phyloP scores from a whole-genome alignment of 371 early-diverging fungal species.

The Syncephalastrum monosporum region DNA sequence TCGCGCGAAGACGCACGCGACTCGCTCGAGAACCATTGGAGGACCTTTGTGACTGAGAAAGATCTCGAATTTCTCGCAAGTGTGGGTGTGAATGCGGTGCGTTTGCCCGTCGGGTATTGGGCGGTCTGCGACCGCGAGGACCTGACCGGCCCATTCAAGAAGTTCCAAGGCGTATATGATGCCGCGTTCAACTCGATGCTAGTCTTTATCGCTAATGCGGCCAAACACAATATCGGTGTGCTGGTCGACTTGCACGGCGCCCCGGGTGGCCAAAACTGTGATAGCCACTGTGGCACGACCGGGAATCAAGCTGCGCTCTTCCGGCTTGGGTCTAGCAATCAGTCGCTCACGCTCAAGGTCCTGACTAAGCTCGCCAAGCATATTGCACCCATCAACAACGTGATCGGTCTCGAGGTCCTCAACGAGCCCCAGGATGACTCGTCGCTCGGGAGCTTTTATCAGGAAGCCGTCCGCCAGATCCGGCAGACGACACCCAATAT shows the following conservation, averaged over 20 bases:
- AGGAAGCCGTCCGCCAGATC: conserved; percentile 11
- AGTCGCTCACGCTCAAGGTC: conserved; percentile 12
- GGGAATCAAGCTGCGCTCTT: conserved; percentile 18
- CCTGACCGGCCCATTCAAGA: conserved; percentile 18
- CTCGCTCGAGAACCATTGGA: conserved; percentile 54
- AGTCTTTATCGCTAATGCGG: conserved; percentile 48
- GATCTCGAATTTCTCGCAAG: conserved; percentile 54
- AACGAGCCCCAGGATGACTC: conserved; percentile 29
- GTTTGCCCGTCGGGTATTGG: conserved; percentile 73
- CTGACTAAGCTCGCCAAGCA: conserved; percentile 13
- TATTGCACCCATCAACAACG: conserved; percentile 28
- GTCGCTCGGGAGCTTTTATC: conserved; percentile 16
- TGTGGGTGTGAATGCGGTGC: conserved; percentile 61
- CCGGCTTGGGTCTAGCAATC: conserved; percentile 11
- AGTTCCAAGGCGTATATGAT: conserved; percentile 28
- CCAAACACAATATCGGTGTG: conserved; percentile 55
- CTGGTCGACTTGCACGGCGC: conserved; percentile 70
- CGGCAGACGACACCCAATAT: conserved; percentile 14
- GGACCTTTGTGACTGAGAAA: conserved; percentile 56
- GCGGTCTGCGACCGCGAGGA: conserved; percentile 31
- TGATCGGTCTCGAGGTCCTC: conserved; percentile 26
- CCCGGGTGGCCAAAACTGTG: conserved; percentile 52
- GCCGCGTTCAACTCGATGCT: conserved; percentile 44
- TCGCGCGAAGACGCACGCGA: conserved; percentile 35
- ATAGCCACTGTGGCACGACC: conserved; percentile 26